Evolutionary conservation across 1,284 basidiomycete species (phyloP).

Genomic region (Pseudozyma thailandica): DNA sequence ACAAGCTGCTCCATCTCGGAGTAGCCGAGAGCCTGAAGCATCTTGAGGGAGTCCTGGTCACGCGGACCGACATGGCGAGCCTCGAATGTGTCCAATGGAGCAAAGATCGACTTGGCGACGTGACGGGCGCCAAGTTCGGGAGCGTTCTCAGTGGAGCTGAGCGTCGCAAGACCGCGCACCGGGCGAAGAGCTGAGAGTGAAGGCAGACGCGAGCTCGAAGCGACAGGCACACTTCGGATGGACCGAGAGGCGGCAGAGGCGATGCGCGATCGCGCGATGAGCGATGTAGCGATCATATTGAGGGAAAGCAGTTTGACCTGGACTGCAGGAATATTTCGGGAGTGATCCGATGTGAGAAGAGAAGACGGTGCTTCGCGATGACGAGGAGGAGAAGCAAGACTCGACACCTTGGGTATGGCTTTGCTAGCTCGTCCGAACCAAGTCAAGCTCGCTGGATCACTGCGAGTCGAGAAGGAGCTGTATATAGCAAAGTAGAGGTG

Average conservation of each 20-base stretch:
- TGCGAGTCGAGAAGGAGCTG: constrained; percentile 2
- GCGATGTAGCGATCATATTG: constrained; percentile 33
- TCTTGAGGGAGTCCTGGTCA: constrained; percentile 52
- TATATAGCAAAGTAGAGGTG: background rate
- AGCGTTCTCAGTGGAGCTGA: constrained; percentile 51
- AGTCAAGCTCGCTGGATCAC: constrained; percentile 17
- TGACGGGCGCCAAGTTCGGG: constrained; percentile 50
- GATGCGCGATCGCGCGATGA: constrained; percentile 39
- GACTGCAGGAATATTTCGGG: background rate
- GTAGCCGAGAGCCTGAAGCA: constrained; percentile 64
- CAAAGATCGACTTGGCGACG: constrained; percentile 59
- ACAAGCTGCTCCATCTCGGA: constrained; percentile 60
- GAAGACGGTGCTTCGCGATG: background rate
- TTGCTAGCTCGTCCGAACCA: constrained; percentile 2
- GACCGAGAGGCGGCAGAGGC: constrained; percentile 23
- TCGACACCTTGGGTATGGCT: background rate
- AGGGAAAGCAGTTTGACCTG: background rate
- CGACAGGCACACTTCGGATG: constrained; percentile 22
- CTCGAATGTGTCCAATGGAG: constrained; percentile 62
- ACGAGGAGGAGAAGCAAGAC: constrained; percentile 1
- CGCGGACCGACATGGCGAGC: constrained; percentile 63
- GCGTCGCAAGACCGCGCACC: constrained; percentile 34
- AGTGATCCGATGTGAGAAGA: background rate
- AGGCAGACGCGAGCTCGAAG: constrained; percentile 26
- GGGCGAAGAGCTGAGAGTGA: background rate